Base-by-base conservation (phyloP, 768 basidiomycete genomes). In the Termitomyces bulborhizus region DNA sequence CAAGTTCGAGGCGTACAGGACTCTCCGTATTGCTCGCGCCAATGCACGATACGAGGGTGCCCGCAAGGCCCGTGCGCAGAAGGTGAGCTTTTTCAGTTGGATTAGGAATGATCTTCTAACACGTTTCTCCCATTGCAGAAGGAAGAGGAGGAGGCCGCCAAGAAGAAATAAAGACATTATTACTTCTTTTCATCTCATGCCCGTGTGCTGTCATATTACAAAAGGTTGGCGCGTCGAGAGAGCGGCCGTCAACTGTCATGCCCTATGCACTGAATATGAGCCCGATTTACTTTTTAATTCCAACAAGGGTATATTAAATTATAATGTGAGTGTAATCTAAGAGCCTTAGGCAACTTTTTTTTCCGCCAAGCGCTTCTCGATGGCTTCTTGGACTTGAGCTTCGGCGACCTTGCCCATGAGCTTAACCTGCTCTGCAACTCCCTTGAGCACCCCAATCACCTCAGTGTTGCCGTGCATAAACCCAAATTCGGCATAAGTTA, bases 401-500 rank as follows among this genome's bases (percentile, higher is more conserved):
- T 83, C 81, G 13, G 93, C 94, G 6, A 98, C 96, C 64, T 77
- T 82, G 24, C 84, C 84, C 51, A 99, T 73, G 47, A 99, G 77
- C 64, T 78, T 82, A 37, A 91, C 81, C 75, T 99, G 97, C 56
- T 94, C 74, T 15, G 95, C 94, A 21, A 99, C 96, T 41, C 82
- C 79, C 66, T 75, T 79, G 46, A 99, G 77, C 5, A 94, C 89
- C n/a, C 81, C 77, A 29, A 92, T 62, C 1, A 99, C 94, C 56
- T 93, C 85, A 55, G 73, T 73, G 66, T 98, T 99, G 46, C 94
- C 96, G 40, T 86, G 73, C 0, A 93, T 69, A 64, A 95, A 98
- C 4, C 88, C 88, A 73, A 96, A 96, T 69, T 97, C 94, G 40
- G 89, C 87, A 64, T 95, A 99, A 36, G 82, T 80, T 4, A 98